These are phyloP conservation scores for Apiotrichum sp. DNA, from an alignment of 1,284 basidiomycete species.

Conservation along the genomic window DNA sequence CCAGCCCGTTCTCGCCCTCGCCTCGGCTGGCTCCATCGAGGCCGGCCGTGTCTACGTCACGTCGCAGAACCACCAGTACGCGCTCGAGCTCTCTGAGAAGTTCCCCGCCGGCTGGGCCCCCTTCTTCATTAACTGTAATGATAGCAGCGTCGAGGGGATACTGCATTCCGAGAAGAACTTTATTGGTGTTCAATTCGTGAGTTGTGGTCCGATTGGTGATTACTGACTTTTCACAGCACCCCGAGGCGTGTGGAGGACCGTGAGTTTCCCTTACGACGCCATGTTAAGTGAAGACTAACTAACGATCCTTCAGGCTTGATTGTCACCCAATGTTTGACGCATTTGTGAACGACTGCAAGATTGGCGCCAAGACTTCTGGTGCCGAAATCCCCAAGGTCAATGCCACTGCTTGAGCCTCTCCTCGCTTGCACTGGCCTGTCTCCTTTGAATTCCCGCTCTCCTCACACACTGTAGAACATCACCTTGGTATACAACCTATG, in stretches of 20 bases:
- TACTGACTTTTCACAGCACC: slow-evolving; percentile 51
- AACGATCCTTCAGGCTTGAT: slow-evolving; percentile 52
- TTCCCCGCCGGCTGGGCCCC: slow-evolving; percentile 95
- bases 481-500: background rate
- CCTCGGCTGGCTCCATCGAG: slow-evolving; percentile 81
- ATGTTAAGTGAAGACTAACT: no score
- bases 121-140: slow-evolving; percentile 95
- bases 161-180: slow-evolving; percentile 73
- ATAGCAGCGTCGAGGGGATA: slow-evolving; percentile 85
- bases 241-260: slow-evolving; percentile 56
- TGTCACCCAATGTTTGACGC: slow-evolving; percentile 96
- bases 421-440: background rate
- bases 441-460: background rate
- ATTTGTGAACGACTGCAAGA: slow-evolving; percentile 70
- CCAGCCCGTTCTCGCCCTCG: slow-evolving; percentile 91
- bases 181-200: slow-evolving; percentile 85
- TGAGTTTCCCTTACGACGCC: no score
- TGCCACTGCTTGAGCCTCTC: background rate
- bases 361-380: slow-evolving; percentile 1
- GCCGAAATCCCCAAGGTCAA: background rate
- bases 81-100: slow-evolving; percentile 80
- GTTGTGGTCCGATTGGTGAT: no score
- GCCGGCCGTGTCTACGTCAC: slow-evolving; percentile 97
- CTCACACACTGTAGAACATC: background rate
- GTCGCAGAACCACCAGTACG: slow-evolving; percentile 87